Percentiles rank a stretch among this genome's conserved stretches.
These are phyloP conservation scores for Leishmania mexicana DNA, from an alignment of 208 protist species.

Conservation along the genomic window DNA sequence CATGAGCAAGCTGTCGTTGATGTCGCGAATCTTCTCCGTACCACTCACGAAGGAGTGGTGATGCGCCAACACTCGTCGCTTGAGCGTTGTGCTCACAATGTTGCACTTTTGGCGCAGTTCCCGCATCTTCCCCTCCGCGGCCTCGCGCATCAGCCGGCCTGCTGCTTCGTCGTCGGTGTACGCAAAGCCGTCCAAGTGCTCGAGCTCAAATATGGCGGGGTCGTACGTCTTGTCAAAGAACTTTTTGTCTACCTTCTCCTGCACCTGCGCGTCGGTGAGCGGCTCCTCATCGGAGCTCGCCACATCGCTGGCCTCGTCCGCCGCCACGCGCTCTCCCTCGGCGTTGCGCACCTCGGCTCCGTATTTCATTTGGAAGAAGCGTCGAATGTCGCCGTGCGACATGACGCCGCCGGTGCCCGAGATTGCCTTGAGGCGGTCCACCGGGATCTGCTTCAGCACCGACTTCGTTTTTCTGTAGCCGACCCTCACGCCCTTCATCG, in stretches of 20 bases:
- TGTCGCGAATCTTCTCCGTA: constrained; percentile 64
- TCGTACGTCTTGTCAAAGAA: constrained; percentile 87
- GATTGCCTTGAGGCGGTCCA: constrained; percentile 47
- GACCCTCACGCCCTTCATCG: constrained; percentile 67
- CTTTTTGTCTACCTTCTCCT: constrained; percentile 83
- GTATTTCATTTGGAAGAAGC: constrained; percentile 72
- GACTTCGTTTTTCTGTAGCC: constrained; percentile 77
- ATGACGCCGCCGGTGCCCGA: constrained; percentile 25
- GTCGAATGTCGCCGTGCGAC: constrained; percentile 53
- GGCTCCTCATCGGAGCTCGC: constrained; percentile 76
- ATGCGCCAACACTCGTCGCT: constrained; percentile 77
- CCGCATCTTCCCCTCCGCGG: constrained; percentile 55
- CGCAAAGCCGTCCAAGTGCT: constrained; percentile 54
- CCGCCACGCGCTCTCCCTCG: constrained; percentile 31
- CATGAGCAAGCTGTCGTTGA: constrained; percentile 80
- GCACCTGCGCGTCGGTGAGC: constrained; percentile 82
- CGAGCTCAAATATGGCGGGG: constrained; percentile 68
- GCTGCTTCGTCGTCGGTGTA: constrained; percentile 60
- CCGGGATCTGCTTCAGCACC: constrained; percentile 58
- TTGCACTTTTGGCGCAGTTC: constrained; percentile 70
- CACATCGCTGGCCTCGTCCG: constrained; percentile 47
- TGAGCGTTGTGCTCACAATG: constrained; percentile 82
- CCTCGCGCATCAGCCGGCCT: constrained; percentile 54
- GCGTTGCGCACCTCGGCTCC: constrained; percentile 49
- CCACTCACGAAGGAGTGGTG: constrained; percentile 76